Conservation (phyloP, 75 land plant genomes). For the Selaginella tamariscina region DNA sequence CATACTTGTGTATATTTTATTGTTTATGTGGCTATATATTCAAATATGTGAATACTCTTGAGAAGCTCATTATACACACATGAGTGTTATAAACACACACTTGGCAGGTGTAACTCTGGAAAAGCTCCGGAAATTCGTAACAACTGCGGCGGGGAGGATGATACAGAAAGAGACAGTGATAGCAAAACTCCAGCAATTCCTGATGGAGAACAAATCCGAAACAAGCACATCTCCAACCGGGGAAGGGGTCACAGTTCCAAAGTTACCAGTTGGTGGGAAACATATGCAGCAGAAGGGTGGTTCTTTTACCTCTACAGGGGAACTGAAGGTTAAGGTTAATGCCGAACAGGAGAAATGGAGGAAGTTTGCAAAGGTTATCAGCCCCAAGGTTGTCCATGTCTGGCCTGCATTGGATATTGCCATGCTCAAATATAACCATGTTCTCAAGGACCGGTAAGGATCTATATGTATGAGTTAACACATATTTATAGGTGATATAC, state of each 20-base stretch:
- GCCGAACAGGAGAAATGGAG: constrained; percentile 23
- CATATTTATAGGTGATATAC: no score
- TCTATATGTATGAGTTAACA: neutral
- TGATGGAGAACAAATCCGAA: neutral
- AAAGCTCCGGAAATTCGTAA: neutral
- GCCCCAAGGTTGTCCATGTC: constrained; percentile 20
- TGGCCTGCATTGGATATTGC: constrained; percentile 22
- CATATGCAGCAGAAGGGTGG: neutral
- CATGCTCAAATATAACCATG: constrained; percentile 18
- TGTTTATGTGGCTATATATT: no score
- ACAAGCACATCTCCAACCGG: no score
- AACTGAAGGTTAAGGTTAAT: constrained; percentile 4
- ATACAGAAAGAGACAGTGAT: neutral
- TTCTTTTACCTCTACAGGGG: no score
- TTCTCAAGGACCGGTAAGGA: constrained; percentile 26
- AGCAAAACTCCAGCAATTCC: neutral
- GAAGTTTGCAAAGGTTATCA: constrained; percentile 18
- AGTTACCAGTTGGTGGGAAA: neutral
- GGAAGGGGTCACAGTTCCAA: no score
- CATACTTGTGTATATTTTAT: no score
- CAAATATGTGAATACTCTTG: no score
- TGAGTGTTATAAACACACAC: no score
- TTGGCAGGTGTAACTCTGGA: no score
- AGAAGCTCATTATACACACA: no score
- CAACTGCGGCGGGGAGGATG: neutral